Base-by-base conservation (phyloP, 2,329 filamentous ascomycete species). In the Ophiostoma piceae region DNA sequence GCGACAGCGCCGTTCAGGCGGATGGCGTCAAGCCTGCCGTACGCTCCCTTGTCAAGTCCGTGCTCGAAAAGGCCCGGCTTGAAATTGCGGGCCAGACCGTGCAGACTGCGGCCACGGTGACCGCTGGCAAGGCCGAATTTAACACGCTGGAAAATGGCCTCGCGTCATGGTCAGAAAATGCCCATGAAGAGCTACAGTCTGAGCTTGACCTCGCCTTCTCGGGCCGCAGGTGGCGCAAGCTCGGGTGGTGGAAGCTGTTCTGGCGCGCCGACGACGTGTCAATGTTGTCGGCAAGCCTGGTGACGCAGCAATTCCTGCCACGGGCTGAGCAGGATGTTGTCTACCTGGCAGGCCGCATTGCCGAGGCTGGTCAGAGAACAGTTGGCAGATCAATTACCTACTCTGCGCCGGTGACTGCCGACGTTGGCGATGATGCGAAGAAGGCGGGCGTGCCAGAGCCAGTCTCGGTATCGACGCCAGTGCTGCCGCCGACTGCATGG, bases 231-330 rank as follows among this genome's bases (percentile, higher is more conserved):
- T 97, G 94, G 94, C 86, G 87, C 35, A 90, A 91, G 73, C 82
- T 97, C 3, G 85, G 88, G 19, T 98, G 94, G 94, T 97, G 92
- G 90, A 96, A 96, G 78, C 84, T 98, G 0, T 93, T 97, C 77
- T 97, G 93, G 93, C 88, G 92, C 26, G 93, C 95, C 32, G 94
- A 98, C 76, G 94, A 97, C 75, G 92, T 97, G 12, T 87, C 88
- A 2, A 90, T 94, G 84, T 88, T 97, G 69, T 89, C 91, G 2
- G 87, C 88, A 0, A 91, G 95, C 74, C 90, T 97, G 71, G 82
- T 97, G 2, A 85, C 87, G 71, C 88, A 89, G 73, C 84, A 86
- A 7, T 98, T 96, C 82, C 84, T 99, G 3, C 86, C 88, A 0
- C 85, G 85, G 3, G 90, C 94, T 0, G 94, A 97, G 78, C 89